Evolutionary conservation across 2,329 filamentous ascomycete genomes (phyloP), one percentile per base, ranked within the genome.

Genomic region (Bisporella sp.): DNA sequence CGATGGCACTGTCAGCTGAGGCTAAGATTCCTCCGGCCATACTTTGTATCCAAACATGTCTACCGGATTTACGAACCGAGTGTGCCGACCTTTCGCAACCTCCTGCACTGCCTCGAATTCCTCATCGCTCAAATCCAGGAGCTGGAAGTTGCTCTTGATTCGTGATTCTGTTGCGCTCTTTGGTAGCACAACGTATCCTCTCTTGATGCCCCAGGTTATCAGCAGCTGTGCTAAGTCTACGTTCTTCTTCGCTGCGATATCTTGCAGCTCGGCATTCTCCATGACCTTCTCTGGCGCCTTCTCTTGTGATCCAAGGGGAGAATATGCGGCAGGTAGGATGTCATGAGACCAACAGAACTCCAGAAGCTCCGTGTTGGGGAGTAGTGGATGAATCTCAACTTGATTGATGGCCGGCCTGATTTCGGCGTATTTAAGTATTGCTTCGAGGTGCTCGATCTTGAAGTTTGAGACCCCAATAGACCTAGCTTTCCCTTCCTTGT

Each of bases 21-120:
- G 35, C 35, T 37, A n/a, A 37, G 35, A 45, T 78, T 79, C 66
- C 77, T 73, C 3, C 81, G 81, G 4, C 86, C 79, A 84, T 48
- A 86, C 76, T 58, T 88, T 73, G 65, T 84, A 85, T 3, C 85
- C 85, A 66, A 89, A 88, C 1, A 81, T 84, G 53, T 87, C 83
- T 73, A 84, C 87, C 82, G 88, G 87, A 71, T 89, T 87, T 54
- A 89, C 84, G 61, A 89, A 88, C 33, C 85, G 79, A 42, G 75
- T 78, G 67, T 87, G 82, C 48, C 82, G 76, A 41, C 81, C 79
- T 64, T 79, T 73, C 1, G 82, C 81, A 3, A 87, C 82, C 31
- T 54, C 54, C 57, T 73, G 69, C 29, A 84, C 70, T 48, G 66
- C 69, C 64, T 76, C 72, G 56, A 84, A 61, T 55, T 89, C 85